Evolutionary conservation across 2,329 filamentous ascomycete species (phyloP), one percentile per base, ranked within the genome.

Genomic region (Aaosphaeria arxii): DNA sequence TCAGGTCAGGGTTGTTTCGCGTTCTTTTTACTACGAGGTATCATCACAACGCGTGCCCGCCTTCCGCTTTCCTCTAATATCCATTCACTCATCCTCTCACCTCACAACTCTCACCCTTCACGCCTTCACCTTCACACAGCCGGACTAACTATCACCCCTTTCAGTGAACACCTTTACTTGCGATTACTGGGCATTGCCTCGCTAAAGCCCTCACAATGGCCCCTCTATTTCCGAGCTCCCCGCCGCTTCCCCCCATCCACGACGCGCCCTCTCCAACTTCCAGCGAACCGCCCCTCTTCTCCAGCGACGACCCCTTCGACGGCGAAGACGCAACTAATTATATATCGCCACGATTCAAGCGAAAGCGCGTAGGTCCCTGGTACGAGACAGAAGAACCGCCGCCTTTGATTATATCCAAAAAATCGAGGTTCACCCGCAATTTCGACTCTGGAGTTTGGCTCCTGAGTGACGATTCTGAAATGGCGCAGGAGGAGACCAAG

Each of bases 331-430:
- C 64, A 11, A 51, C 52, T 30, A 67, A 68, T 36, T 69, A 69
- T 42, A 50, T 61, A 30, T 61, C 63, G 1, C 65, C 63, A 5
- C 62, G 66, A 13, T 49, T 54, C 46, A 69, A 69, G 51, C 56
- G 64, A 40, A 69, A 69, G 45, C 59, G 59, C 44, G 57, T 56
- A 44, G 64, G 64, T 42, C 48, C 60, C 7, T 69, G 66, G 66
- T 68, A 60, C 54, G 50, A 52, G 11, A 43, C 44, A 1, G 59
- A 60, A 11, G 35, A 47, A 43, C 53, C 53, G 52, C 13, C 53
- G 52, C 4, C 41, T 53, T 7, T 54, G 11, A 52, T 48, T 42
- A 49, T 52, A 29, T 53, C 53, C 32, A 45, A 51, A 6, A 67
- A 67, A 48, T 63, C 62, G 53, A 36, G 4, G n/a, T 57, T 67